Percentiles rank a stretch among this genome's conserved stretches.
These are phyloP conservation scores for Haplosporangium sp. DNA, from an alignment of 371 early-diverging fungal species.

Conservation along the genomic window DNA sequence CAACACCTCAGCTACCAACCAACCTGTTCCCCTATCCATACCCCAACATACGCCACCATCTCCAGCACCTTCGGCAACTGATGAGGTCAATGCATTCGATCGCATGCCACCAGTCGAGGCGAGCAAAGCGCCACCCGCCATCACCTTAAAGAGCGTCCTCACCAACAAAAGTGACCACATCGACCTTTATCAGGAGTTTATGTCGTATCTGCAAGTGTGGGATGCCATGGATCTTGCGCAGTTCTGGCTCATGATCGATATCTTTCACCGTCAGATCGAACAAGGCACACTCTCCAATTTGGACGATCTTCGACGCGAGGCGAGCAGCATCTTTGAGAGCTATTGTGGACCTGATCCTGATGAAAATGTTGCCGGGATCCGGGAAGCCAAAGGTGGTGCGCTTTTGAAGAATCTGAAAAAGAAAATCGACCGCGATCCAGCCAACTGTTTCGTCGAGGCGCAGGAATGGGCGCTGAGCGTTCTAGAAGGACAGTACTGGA, in stretches of 20 bases:
- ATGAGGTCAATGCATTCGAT: not conserved
- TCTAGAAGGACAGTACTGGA: constrained; percentile 45
- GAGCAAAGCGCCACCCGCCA: not conserved
- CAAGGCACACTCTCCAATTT: constrained; percentile 25
- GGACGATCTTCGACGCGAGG: constrained; percentile 38
- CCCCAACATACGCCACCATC: constrained; percentile 2
- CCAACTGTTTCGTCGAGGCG: constrained; percentile 28
- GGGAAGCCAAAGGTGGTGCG: constrained; percentile 29
- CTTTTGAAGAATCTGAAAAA: constrained; percentile 27
- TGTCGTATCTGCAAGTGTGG: constrained; percentile 48
- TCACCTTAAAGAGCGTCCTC: constrained; percentile 27
- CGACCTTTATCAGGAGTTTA: constrained; percentile 45
- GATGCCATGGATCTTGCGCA: constrained; percentile 49
- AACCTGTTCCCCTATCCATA: constrained; percentile 5
- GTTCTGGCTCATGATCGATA: constrained; percentile 49
- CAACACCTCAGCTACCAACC: not conserved
- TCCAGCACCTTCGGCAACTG: not conserved
- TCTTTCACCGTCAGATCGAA: constrained; percentile 48
- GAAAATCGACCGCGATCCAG: constrained; percentile 34
- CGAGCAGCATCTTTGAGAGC: constrained; percentile 29
- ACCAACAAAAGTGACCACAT: constrained; percentile 29
- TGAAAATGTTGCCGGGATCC: constrained; percentile 27
- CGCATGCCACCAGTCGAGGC: not conserved
- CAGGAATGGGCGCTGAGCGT: constrained; percentile 44
- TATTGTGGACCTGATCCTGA: constrained; percentile 38